Base-by-base conservation (phyloP, 2,329 filamentous ascomycete species). In the Aureobasidium sp. region DNA sequence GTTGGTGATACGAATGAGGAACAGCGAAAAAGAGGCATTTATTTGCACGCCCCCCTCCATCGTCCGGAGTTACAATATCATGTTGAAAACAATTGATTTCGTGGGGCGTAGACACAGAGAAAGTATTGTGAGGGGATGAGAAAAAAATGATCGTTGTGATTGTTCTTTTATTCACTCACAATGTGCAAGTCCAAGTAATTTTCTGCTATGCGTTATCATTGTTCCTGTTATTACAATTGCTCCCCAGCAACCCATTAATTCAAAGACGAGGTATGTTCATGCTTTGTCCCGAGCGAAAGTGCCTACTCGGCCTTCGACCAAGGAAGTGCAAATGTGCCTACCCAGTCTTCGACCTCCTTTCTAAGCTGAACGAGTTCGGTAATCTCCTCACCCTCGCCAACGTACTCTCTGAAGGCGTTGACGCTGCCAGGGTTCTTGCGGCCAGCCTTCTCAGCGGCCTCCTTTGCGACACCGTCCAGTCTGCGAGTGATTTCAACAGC, bases 271-370 rank as follows among this genome's bases (percentile, higher is more conserved):
- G 42, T 42, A 42, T 30, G 32, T 54, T 54, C 37, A 54, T 54
- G 57, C 16, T 27, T 63, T 71, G 57, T 83, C 80, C 87, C 21
- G 21, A 21, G 21, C 21, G 21, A 21, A 21, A 21, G 21, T 21
- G 21, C 21, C 21, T 21, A 21, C 21, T 21, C 21, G 21, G 21
- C 21, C 21, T 21, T 21, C 21, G 21, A 21, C 21, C 87, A 90
- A 11, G 88, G 88, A 66, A 90, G 74, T 3, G 85, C 82, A 69
- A 90, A 90, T 1, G 86, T 89, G 57, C 86, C 84, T 10, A 89
- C 87, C 88, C 88, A 91, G 68, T 88, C 86, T 67, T 86, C 83
- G n/a, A 91, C 87, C 76, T 91, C 88, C 66, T 84, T 83, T 67
- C 85, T 82, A 67, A 91, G 76, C 76, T 89, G 85, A 27, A 89